These are phyloP conservation scores for Saccharum hybrid DNA, from an alignment of 202 grass and related monocot species.

Conservation along the genomic window DNA sequence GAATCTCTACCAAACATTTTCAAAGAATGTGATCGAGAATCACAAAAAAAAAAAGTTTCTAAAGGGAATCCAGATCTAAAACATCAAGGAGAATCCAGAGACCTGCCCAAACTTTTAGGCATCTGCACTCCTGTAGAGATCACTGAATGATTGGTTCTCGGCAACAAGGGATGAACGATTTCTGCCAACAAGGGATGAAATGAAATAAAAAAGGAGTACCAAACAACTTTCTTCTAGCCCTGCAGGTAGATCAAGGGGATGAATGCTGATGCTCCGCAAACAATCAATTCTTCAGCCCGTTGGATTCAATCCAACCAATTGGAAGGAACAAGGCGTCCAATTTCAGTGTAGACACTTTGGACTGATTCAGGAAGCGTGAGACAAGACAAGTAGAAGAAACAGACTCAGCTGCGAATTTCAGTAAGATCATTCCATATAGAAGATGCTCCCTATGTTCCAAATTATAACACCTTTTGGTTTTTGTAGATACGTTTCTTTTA, in stretches of 20 bases:
- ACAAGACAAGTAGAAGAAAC: not conserved
- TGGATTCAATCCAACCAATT: not conserved
- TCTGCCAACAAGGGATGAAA: too few relatives aligned
- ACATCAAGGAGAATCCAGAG: too few relatives aligned
- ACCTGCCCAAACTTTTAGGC: not conserved
- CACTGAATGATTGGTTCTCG: not conserved
- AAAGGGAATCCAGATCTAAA: too few relatives aligned
- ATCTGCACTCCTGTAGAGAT: not conserved
- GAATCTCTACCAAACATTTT: too few relatives aligned
- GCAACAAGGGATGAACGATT: not conserved
- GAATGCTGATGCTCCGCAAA: not conserved
- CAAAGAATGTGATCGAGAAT: not conserved
- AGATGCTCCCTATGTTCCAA: not conserved
- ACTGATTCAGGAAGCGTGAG: not conserved
- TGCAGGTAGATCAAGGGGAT: not conserved
- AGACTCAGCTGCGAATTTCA: constrained; percentile 24
- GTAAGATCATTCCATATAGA: constrained; percentile 36
- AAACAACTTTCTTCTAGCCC: too few relatives aligned
- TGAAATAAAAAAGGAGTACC: not conserved
- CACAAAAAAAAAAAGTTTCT: too few relatives aligned
- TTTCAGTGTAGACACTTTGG: not conserved
- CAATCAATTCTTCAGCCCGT: not conserved
- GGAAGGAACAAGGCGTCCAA: not conserved
- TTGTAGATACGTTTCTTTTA: too few relatives aligned
- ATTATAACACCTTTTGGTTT: too few relatives aligned